Percentiles rank a stretch among this genome's conserved stretches.
These are phyloP conservation scores for Torulaspora microellipsoides DNA, from an alignment of 805 yeast species.

Conservation along the genomic window DNA sequence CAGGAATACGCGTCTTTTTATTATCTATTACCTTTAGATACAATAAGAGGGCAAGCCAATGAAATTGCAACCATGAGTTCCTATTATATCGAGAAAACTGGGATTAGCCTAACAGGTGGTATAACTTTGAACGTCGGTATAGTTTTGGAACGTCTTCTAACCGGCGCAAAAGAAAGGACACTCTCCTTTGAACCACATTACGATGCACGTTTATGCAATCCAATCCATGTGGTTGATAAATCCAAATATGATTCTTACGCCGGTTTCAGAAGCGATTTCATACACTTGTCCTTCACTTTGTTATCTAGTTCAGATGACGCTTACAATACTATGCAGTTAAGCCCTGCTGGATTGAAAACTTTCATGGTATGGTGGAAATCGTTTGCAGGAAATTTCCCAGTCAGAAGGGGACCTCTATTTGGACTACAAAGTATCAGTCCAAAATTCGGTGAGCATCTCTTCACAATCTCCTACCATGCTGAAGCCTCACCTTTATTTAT, in stretches of 20 bases:
- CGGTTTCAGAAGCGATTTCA: slow-evolving; percentile 75
- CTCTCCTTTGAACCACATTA: slow-evolving; percentile 54
- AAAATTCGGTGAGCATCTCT: slow-evolving; percentile 71
- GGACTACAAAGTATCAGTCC: slow-evolving; percentile 48
- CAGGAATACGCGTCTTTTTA: slow-evolving; percentile 47
- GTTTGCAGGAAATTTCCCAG: slow-evolving; percentile 78
- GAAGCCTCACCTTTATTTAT: slow-evolving; percentile 67
- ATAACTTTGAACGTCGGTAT: slow-evolving; percentile 55
- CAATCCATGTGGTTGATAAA: slow-evolving; percentile 44
- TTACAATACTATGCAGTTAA: slow-evolving; percentile 70
- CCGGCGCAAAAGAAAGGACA: slow-evolving; percentile 38
- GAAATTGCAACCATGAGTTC: slow-evolving; percentile 24
- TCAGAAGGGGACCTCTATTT: slow-evolving; percentile 70
- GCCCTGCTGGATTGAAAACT: slow-evolving; percentile 62
- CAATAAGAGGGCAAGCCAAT: slow-evolving; percentile 13
- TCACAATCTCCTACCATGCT: slow-evolving; percentile 75
- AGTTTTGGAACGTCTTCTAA: slow-evolving; percentile 45
- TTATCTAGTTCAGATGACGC: slow-evolving; percentile 39
- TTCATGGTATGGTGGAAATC: slow-evolving; percentile 84
- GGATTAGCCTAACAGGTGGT: slow-evolving; percentile 57
- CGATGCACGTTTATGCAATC: slow-evolving; percentile 53
- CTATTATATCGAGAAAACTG: slow-evolving; percentile 45
- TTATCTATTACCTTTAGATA: slow-evolving; percentile 37
- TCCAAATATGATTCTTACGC: slow-evolving; percentile 69
- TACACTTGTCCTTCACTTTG: slow-evolving; percentile 65